Percentiles rank a stretch among this genome's conserved stretches.
Evolutionary conservation across 2,329 filamentous ascomycete genomes (phyloP).

Genomic region (Domatiomyces catenatus): DNA sequence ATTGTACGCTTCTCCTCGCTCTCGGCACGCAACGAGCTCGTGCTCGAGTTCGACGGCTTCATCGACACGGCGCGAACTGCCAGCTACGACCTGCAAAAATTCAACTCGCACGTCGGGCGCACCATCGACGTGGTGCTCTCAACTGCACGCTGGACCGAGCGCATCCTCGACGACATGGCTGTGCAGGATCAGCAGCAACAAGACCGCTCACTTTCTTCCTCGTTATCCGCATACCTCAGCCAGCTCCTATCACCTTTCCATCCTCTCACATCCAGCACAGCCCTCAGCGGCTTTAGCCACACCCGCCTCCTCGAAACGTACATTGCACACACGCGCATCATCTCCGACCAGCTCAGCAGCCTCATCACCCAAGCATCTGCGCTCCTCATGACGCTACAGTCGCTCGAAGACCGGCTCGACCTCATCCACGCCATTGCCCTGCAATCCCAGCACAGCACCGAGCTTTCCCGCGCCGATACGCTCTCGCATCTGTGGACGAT

Average conservation of each 20-base stretch:
- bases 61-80: slow-evolving; percentile 52
- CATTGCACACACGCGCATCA: slow-evolving; percentile 52
- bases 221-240: slow-evolving; percentile 26
- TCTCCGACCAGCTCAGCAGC: slow-evolving; percentile 52
- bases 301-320: slow-evolving; percentile 56
- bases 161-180: slow-evolving; percentile 49
- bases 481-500: slow-evolving; percentile 58
- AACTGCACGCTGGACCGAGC: slow-evolving; percentile 61
- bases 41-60: slow-evolving; percentile 62
- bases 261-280: not conserved
- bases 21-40: slow-evolving; percentile 50
- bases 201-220: not conserved
- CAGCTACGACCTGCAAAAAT: slow-evolving; percentile 52
- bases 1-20: slow-evolving; percentile 54
- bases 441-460: slow-evolving; percentile 45
- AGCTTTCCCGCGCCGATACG: slow-evolving; percentile 47
- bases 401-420: slow-evolving; percentile 53
- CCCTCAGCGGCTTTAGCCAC: slow-evolving; percentile 42
- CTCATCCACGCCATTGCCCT: slow-evolving; percentile 55
- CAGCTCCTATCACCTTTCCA: slow-evolving; percentile 46
- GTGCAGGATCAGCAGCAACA: slow-evolving; percentile 20
- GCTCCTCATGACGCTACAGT: slow-evolving; percentile 48
- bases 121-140: slow-evolving; percentile 60
- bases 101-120: slow-evolving; percentile 60
- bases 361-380: slow-evolving; percentile 58